phyloP scores from a whole-genome alignment of 176 grass and related monocot genomes.

The Paspalum vaginatum region DNA sequence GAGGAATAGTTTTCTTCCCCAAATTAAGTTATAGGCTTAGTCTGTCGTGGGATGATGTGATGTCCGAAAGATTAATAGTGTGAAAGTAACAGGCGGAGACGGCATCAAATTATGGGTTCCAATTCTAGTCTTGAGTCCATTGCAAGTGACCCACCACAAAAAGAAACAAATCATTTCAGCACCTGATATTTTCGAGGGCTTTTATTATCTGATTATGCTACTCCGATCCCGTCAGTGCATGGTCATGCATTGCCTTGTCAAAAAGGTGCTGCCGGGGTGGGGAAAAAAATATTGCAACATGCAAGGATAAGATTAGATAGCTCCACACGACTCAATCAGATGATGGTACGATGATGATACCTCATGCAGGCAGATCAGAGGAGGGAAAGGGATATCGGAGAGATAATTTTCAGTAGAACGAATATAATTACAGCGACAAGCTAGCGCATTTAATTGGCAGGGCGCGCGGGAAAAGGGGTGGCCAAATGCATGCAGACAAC shows the following conservation, averaged over 20 bases:
- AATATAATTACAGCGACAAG: too few species aligned
- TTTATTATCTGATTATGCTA: background rate
- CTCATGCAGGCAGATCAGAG: too few species aligned
- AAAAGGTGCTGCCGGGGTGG: background rate
- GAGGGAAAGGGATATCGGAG: too few species aligned
- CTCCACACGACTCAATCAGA: background rate
- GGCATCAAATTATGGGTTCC: constrained; percentile 22
- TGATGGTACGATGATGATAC: too few species aligned
- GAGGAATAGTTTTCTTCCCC: background rate
- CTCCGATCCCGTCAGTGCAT: background rate
- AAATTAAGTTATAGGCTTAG: constrained; percentile 29
- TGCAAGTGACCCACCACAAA: constrained; percentile 14
- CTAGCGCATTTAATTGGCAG: too few species aligned
- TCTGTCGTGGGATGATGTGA: constrained; percentile 49
- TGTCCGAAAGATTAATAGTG: constrained; percentile 46
- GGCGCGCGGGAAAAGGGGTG: too few species aligned
- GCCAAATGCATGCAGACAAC: too few species aligned
- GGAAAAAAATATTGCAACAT: background rate
- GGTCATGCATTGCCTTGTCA: background rate
- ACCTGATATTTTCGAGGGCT: background rate
- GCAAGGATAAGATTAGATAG: constrained; percentile 1
- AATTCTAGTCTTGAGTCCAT: background rate
- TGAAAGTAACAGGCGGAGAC: constrained; percentile 32
- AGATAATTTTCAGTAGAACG: too few species aligned
- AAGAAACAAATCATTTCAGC: background rate